Conservation (phyloP, 371 early-diverging fungal species). For the Mucor piriformis region DNA sequence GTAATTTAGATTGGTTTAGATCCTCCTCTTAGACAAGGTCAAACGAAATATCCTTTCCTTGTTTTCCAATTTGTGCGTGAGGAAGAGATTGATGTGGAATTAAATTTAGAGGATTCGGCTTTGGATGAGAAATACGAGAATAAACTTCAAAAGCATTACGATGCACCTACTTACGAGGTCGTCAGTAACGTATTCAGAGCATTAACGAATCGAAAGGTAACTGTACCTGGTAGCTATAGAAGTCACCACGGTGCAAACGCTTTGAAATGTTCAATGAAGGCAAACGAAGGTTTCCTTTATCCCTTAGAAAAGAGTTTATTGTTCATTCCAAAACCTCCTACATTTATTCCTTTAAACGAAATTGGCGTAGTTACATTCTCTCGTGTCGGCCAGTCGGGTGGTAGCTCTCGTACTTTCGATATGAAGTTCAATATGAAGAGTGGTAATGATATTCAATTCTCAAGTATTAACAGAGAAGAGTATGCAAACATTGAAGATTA, state of each 20-base stretch:
- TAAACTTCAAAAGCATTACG: constrained; percentile 85
- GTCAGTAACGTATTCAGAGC: constrained; percentile 91
- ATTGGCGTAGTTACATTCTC: constrained; percentile 93
- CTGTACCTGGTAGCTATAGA: constrained; percentile 70
- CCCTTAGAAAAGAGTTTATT: constrained; percentile 92
- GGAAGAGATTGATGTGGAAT: constrained; percentile 84
- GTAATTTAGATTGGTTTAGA: constrained; percentile 93
- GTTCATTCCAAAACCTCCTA: constrained; percentile 96
- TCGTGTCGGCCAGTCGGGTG: constrained; percentile 71
- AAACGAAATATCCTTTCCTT: constrained; percentile 97
- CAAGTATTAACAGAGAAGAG: constrained; percentile 91
- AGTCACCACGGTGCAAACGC: constrained; percentile 81
- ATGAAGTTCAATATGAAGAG: constrained; percentile 86
- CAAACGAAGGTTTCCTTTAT: constrained; percentile 97
- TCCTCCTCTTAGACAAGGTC: constrained; percentile 98
- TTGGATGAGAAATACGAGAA: constrained; percentile 74
- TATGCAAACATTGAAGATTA: constrained; percentile 81
- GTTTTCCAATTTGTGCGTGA: constrained; percentile 95
- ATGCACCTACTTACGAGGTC: constrained; percentile 87
- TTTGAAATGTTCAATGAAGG: constrained; percentile 96
- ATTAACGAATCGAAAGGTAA: constrained; percentile 81
- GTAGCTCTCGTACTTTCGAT: constrained; percentile 88
- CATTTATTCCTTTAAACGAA: constrained; percentile 84
- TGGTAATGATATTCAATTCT: constrained; percentile 81
- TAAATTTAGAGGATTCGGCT: constrained; percentile 81